A percentile compares a stretch with the other conserved stretches of the same genome.
phyloP scores from a whole-genome alignment of 495 filamentous ascomycete species.

The Staphylotrichum tortipilum region DNA sequence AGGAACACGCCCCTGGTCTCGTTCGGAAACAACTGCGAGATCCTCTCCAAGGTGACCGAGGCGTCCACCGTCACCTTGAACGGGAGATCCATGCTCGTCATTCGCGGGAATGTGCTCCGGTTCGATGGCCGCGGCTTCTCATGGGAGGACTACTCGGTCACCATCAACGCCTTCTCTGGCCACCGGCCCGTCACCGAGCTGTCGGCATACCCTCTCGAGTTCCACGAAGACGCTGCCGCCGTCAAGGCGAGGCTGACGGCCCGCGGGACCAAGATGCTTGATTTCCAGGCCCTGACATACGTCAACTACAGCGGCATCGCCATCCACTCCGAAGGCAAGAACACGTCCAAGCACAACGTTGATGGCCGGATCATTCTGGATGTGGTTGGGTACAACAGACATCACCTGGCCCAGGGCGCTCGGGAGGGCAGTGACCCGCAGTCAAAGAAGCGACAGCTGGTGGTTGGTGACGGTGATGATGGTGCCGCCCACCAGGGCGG shows the following conservation, averaged over 20 bases:
- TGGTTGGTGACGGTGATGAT: conserved; percentile 5
- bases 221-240: conserved; percentile 14
- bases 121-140: conserved; percentile 27
- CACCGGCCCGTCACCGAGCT: conserved; percentile 24
- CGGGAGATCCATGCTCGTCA: not conserved
- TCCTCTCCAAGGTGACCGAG: conserved; percentile 25
- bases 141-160: conserved; percentile 17
- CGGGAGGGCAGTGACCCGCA: conserved; percentile 16
- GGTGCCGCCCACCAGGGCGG: not conserved
- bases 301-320: conserved; percentile 26
- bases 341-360: conserved; percentile 21
- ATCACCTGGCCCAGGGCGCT: conserved; percentile 25
- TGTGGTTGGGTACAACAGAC: conserved; percentile 30
- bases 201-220: conserved; percentile 26
- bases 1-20: conserved; percentile 22
- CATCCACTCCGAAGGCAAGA: conserved; percentile 10
- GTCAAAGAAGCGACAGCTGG: conserved; percentile 3
- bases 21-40: conserved; percentile 23
- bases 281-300: conserved; percentile 28
- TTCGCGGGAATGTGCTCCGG: conserved; percentile 19
- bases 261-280: conserved; percentile 24
- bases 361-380: conserved; percentile 31
- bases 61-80: conserved; percentile 9
- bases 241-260: conserved; percentile 19
- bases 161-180: conserved; percentile 19